Percentiles rank a stretch among this genome's conserved stretches.
Conservation (phyloP, 257 asterid genomes). For the Nicotiana knightiana region DNA sequence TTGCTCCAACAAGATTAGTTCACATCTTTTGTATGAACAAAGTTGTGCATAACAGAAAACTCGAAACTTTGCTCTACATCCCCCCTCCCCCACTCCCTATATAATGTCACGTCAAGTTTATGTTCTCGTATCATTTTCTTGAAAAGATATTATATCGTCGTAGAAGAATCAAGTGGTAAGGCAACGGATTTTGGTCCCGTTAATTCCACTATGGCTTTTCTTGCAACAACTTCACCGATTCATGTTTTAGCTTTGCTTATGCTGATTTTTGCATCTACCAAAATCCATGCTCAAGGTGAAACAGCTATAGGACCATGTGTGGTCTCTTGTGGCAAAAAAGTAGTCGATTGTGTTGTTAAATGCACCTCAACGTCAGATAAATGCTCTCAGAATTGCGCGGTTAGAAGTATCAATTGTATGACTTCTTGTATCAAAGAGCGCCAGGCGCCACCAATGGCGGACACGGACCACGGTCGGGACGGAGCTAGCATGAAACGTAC, state of each 20-base stretch:
- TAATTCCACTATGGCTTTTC: neutral
- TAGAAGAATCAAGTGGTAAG: too few species aligned
- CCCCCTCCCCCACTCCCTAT: neutral
- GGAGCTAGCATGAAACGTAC: too few species aligned
- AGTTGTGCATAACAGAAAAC: neutral
- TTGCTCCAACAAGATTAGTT: neutral
- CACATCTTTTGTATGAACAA: neutral
- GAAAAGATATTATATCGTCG: too few species aligned
- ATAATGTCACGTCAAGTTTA: neutral
- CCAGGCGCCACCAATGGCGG: neutral
- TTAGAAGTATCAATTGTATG: neutral
- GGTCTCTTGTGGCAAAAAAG: neutral
- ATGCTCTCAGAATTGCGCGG: neutral
- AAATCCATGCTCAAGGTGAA: neutral
- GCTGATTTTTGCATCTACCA: neutral
- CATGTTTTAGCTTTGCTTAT: neutral
- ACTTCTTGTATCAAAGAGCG: neutral
- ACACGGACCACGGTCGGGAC: too few species aligned
- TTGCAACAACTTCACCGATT: neutral
- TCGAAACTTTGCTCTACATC: neutral
- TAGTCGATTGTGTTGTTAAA: neutral
- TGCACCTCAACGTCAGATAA: neutral
- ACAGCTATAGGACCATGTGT: neutral
- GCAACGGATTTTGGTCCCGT: too few species aligned
- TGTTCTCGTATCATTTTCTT: too few species aligned